Conservation (phyloP, 2,329 filamentous ascomycete species). For the Fusarium papillatum region DNA sequence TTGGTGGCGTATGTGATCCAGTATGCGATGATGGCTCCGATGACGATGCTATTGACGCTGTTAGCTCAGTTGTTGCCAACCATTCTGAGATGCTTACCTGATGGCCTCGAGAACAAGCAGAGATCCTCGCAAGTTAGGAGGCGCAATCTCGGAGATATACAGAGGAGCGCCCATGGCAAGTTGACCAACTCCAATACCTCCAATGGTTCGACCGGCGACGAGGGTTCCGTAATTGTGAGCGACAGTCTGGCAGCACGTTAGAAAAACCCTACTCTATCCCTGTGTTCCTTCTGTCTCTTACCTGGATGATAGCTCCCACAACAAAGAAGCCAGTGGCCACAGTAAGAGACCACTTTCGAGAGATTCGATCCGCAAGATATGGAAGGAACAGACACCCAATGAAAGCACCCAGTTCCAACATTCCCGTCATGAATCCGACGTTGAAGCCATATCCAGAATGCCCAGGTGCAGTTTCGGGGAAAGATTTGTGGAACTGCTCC, state of each 20-base stretch:
- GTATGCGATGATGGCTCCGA: slow-evolving; percentile 62
- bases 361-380: slow-evolving; percentile 56
- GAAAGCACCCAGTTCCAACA: slow-evolving; percentile 57
- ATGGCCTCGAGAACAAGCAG: not conserved
- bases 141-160: not conserved
- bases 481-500: slow-evolving; percentile 56
- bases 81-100: not conserved
- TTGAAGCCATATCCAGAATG: slow-evolving; percentile 28
- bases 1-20: slow-evolving; percentile 68
- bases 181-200: not conserved
- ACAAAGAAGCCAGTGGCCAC: slow-evolving; percentile 54
- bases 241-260: not conserved
- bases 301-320: not conserved
- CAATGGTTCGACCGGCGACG: not conserved
- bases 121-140: not conserved
- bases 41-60: slow-evolving; percentile 15
- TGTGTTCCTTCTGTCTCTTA: too few relatives aligned
- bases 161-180: not conserved
- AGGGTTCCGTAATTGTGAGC: not conserved
- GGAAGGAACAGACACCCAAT: slow-evolving; percentile 50
- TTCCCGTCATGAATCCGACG: slow-evolving; percentile 56
- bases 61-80: fast-evolving
- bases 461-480: slow-evolving; percentile 46
- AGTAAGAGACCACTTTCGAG: slow-evolving; percentile 57
- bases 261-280: too few relatives aligned